These are phyloP conservation scores for Cucumis sativus DNA, from an alignment of 306 rosid species.

Conservation along the genomic window Cucumber_9930_V3 NC_026657.2:11037501-11038000, in stretches of 20 bases:
- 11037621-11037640: background rate
- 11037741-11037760: background rate
- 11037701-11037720: background rate
- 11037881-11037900: background rate
- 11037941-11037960: background rate
- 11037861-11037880: background rate
- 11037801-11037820: background rate
- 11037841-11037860: background rate
- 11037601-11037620: background rate
- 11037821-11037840: background rate
- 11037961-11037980: background rate
- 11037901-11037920: background rate
- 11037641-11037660: background rate
- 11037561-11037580: background rate
- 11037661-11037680: background rate
- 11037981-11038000: background rate
- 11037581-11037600: background rate
- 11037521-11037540: background rate
- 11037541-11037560: background rate
- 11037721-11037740: background rate
- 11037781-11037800: background rate
- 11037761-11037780: background rate
- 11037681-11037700: background rate
- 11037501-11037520: too few relatives aligned
- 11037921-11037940: background rate